Percentiles rank a stretch among this genome's conserved stretches.
Conservation (phyloP, 345 rosid genomes). For the Eucalyptus decipiens region DNA sequence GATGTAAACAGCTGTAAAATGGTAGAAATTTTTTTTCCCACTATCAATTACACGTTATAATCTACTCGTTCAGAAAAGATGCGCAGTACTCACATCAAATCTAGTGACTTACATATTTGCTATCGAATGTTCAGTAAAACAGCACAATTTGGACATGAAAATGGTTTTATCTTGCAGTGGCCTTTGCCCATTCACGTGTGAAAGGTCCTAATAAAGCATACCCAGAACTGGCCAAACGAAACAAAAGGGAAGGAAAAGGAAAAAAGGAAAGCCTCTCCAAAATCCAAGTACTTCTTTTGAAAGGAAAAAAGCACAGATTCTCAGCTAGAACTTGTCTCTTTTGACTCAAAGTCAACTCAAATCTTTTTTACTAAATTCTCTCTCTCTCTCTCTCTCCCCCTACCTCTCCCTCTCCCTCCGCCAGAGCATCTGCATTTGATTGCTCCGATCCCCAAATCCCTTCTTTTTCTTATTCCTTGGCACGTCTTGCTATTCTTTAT, state of each 20-base stretch:
- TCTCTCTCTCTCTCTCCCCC: neutral
- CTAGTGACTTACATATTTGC: neutral
- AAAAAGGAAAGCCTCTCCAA: neutral
- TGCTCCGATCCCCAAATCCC: neutral
- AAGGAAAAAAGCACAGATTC: neutral
- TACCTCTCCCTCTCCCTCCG: neutral
- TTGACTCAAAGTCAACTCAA: neutral
- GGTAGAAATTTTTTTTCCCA: neutral
- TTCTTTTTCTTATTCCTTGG: constrained; percentile 24
- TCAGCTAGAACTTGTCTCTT: neutral
- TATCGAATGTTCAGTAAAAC: neutral
- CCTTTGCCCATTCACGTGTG: neutral
- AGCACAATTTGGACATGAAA: neutral
- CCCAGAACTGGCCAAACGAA: neutral
- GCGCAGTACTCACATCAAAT: neutral
- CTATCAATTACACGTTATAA: neutral
- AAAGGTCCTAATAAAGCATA: neutral
- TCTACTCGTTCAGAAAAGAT: neutral
- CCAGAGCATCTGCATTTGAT: neutral
- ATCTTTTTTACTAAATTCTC: neutral
- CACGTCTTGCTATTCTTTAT: constrained; percentile 18
- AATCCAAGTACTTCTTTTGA: neutral
- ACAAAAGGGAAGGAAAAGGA: neutral
- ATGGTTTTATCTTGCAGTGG: neutral
- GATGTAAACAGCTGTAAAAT: neutral